A percentile compares a stretch with the other conserved stretches of the same genome.
Evolutionary conservation across 345 rosid genomes (phyloP).

Genomic region (Rhodomyrtus tomentosa): DNA sequence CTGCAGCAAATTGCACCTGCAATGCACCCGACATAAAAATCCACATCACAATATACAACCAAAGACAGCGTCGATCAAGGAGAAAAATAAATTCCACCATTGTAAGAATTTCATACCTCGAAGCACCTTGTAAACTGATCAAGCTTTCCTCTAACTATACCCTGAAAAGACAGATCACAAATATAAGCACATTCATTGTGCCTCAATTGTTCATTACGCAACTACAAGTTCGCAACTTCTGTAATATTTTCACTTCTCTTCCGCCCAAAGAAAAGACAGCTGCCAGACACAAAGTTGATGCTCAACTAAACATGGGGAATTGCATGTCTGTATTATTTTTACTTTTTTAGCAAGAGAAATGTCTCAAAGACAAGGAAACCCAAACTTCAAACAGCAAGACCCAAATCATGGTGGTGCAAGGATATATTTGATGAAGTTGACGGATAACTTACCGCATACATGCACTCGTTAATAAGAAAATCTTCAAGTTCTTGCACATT

Average conservation of each 20-base stretch:
- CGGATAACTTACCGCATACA: slow-evolving; percentile 69
- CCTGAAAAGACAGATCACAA: slow-evolving; percentile 28
- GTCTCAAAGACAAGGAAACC: not conserved
- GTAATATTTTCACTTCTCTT: not conserved
- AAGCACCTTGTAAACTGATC: slow-evolving; percentile 92
- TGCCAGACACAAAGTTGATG: not conserved
- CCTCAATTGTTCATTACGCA: not conserved
- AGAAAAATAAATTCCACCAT: not conserved
- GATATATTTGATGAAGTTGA: not conserved
- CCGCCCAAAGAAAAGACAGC: not conserved
- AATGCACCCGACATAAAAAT: slow-evolving; percentile 3
- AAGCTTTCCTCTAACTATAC: slow-evolving; percentile 92
- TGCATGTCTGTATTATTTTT: not conserved
- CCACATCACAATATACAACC: not conserved
- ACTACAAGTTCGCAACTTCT: not conserved
- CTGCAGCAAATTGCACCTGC: slow-evolving; percentile 94
- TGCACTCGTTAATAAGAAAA: slow-evolving; percentile 95
- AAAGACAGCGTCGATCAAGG: not conserved
- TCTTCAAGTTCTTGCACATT: slow-evolving; percentile 98
- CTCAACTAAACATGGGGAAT: not conserved
- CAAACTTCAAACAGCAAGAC: not conserved
- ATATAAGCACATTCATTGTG: not conserved
- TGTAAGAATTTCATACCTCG: slow-evolving; percentile 39
- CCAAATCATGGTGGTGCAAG: not conserved
- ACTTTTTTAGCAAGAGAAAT: not conserved